Percentiles rank a stretch among this genome's conserved stretches.
Conservation (phyloP, 495 filamentous ascomycete species). For the Hypoxylon subgilvum region DNA sequence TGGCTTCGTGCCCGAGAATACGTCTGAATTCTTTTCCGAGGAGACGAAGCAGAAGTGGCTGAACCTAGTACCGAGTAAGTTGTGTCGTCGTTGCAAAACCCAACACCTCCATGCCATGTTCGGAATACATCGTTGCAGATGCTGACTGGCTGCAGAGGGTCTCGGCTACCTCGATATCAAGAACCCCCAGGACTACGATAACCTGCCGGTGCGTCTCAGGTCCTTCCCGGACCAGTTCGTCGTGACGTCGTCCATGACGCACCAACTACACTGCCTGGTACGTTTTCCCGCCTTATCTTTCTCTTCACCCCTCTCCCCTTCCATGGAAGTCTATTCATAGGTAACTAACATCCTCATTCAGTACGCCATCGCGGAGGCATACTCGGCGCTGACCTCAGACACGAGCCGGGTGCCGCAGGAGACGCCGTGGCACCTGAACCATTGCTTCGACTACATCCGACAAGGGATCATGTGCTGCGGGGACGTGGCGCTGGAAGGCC, state of each 20-base stretch:
- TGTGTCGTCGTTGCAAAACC: neutral
- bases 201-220: slow-evolving; percentile 47
- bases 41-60: slow-evolving; percentile 49
- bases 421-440: slow-evolving; percentile 51
- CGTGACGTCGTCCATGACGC: slow-evolving; percentile 57
- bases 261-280: slow-evolving; percentile 57
- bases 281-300: neutral
- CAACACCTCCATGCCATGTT: neutral
- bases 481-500: slow-evolving; percentile 53
- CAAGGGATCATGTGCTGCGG: slow-evolving; percentile 56
- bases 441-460: slow-evolving; percentile 57
- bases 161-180: slow-evolving; percentile 51
- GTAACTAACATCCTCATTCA: neutral
- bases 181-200: slow-evolving; percentile 44
- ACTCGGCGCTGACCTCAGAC: slow-evolving; percentile 47
- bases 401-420: slow-evolving; percentile 40
- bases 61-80: slow-evolving; percentile 50
- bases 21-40: slow-evolving; percentile 50
- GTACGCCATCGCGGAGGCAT: slow-evolving; percentile 47
- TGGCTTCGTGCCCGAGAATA: slow-evolving; percentile 50
- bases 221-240: slow-evolving; percentile 44
- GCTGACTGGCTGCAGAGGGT: slow-evolving; percentile 39
- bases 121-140: neutral
- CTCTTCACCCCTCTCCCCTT: neutral
- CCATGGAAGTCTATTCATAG: neutral